phyloP scores from a whole-genome alignment of 2,329 filamentous ascomycete genomes.

The Fusarium acutatum region DNA sequence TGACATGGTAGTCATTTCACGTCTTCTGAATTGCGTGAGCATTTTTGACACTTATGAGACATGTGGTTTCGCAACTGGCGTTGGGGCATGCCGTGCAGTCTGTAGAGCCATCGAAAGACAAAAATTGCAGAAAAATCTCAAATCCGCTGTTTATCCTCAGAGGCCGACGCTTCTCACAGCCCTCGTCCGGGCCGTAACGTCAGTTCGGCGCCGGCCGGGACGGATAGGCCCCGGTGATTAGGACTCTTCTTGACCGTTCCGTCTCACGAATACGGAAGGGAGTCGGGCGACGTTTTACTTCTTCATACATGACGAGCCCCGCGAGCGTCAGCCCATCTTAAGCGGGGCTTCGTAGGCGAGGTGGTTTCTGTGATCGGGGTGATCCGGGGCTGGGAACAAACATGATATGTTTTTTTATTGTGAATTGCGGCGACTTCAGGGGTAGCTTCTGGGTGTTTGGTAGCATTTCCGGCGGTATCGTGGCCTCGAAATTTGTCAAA shows the following conservation, averaged over 20 bases:
- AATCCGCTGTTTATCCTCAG: neutral
- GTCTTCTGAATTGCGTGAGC: neutral
- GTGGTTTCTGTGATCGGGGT: constrained; percentile 35
- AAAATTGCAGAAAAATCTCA: neutral
- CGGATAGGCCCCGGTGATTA: neutral
- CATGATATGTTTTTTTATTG: constrained; percentile 19
- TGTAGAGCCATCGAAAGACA: neutral
- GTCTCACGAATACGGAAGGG: constrained; percentile 37
- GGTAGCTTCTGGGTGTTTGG: neutral
- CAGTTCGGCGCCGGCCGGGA: constrained; percentile 24
- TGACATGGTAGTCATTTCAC: neutral
- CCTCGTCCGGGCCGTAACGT: constrained; percentile 17
- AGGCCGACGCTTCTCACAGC: neutral
- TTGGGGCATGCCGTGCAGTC: neutral
- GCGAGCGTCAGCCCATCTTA: constrained; percentile 39
- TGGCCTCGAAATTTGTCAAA: neutral
- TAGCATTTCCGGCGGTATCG: constrained; percentile 5
- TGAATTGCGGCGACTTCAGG: constrained; percentile 5
- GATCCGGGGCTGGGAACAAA: constrained; percentile 29
- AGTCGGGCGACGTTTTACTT: constrained; percentile 6
- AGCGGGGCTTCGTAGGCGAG: constrained; percentile 34
- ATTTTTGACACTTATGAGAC: neutral
- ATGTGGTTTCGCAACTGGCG: neutral
- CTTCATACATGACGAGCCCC: neutral
- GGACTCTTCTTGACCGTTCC: constrained; percentile 6